Conservation (phyloP, 2,329 filamentous ascomycete genomes). For the Fusarium mexicanum region DNA sequence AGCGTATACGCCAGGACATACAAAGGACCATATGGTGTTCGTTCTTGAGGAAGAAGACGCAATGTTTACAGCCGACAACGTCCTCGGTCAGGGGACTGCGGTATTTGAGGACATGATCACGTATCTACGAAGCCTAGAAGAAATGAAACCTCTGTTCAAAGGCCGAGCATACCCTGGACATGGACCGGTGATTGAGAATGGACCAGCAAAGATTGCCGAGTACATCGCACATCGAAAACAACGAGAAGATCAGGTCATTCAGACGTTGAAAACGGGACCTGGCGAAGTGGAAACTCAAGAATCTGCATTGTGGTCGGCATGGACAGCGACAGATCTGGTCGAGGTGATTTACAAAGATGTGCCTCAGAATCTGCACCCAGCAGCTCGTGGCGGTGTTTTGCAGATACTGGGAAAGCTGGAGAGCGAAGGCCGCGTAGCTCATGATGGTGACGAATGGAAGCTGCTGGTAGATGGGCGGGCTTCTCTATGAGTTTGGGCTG, state of each 20-base stretch:
- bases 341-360: slow-evolving; percentile 86
- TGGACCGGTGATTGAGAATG: slow-evolving; percentile 80
- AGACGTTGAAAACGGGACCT: slow-evolving; percentile 59
- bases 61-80: slow-evolving; percentile 90
- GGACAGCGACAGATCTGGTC: slow-evolving; percentile 85
- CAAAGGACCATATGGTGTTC: slow-evolving; percentile 83
- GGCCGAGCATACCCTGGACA: slow-evolving; percentile 88
- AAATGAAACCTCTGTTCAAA: slow-evolving; percentile 72
- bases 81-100: slow-evolving; percentile 85
- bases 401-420: slow-evolving; percentile 84
- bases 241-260: slow-evolving; percentile 81
- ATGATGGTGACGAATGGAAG: slow-evolving; percentile 47
- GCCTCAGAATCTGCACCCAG: slow-evolving; percentile 76
- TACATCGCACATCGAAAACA: slow-evolving; percentile 85
- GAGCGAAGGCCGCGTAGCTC: slow-evolving; percentile 73
- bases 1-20: slow-evolving; percentile 73
- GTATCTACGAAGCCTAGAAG: slow-evolving; percentile 75
- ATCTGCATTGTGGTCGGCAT: slow-evolving; percentile 50
- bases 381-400: slow-evolving; percentile 78
- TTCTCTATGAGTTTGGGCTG: slow-evolving; percentile 31
- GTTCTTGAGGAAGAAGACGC: slow-evolving; percentile 80
- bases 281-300: slow-evolving; percentile 46
- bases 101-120: slow-evolving; percentile 80
- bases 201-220: slow-evolving; percentile 75
- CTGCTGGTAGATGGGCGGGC: slow-evolving; percentile 38